Base-by-base conservation (phyloP, 2,329 filamentous ascomycete genomes). In the Pseudonectria buxi region DNA sequence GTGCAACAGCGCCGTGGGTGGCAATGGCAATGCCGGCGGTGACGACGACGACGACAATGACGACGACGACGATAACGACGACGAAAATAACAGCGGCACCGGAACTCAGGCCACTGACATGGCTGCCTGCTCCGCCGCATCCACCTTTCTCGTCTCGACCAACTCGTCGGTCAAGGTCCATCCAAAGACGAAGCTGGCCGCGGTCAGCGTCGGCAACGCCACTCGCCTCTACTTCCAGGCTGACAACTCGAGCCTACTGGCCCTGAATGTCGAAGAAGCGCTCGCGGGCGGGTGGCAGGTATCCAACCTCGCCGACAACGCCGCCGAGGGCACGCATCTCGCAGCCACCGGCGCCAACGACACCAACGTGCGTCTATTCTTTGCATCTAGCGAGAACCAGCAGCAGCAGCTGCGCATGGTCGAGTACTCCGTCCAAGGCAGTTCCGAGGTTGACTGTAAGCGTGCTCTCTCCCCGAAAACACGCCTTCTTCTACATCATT, bases 181-280 rank as follows among this genome's bases (percentile, higher is more conserved):
- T 28, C 26, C 33, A 3, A 35, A 37, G 12, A 38, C 46, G 7
- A 42, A 43, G 16, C 45, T 49, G 6, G 40, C 45, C 3, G 46
- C 46, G 1, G 24, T 46, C 5, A 41, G 34, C 6, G 35, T 44
- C 9, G 15, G 31, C 14, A 38, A 44, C 26, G 36, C 39, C 12
- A 24, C 36, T 14, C 33, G 43, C 5, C 36, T 49, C 13, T 49
- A 44, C 27, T 49, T 40, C 32, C 45, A 49, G 30, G 40, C 38
- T 6, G 14, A 14, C 32, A 36, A 35, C n/a, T 25, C 32, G 13
- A 42, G 43, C 27, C 37, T 50, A 25, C 41, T 37, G 32, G 33
- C 33, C 4, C 32, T 49, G 28, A 28, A 35, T 14, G 35, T 32
- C 18, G 35, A 42, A 24, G 26, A 32, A 10, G 16, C 28, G 14